Percentiles rank a stretch among this genome's conserved stretches.
Evolutionary conservation across 108 stramenopile species (phyloP).

Genomic region (Pseudonitzschia multiseries): DNA sequence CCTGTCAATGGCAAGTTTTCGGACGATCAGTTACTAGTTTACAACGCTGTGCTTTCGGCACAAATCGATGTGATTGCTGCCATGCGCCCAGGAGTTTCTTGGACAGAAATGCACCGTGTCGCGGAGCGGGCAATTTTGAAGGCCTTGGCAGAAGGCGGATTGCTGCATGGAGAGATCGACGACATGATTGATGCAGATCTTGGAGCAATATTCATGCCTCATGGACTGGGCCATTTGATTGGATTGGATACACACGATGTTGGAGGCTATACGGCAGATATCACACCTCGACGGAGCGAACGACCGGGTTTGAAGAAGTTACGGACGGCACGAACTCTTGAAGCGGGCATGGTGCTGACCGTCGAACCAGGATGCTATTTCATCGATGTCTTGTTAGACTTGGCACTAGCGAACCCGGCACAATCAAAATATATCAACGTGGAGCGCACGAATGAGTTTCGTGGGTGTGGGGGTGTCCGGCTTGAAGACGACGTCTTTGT

Average conservation of each 20-base stretch:
- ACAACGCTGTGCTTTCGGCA: conserved; percentile 85
- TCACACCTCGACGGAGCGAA: conserved; percentile 50
- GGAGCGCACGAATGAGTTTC: conserved; percentile 67
- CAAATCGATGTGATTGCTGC: conserved; percentile 76
- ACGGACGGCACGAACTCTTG: conserved; percentile 79
- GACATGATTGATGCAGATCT: conserved; percentile 35
- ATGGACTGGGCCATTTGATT: conserved; percentile 98
- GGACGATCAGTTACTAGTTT: conserved; percentile 74
- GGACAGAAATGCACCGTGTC: conserved; percentile 88
- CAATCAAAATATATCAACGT: conserved; percentile 59
- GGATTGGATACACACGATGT: conserved; percentile 99
- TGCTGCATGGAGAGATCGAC: background rate
- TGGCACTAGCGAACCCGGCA: conserved; percentile 66
- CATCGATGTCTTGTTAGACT: conserved; percentile 90
- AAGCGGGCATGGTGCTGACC: conserved; percentile 87
- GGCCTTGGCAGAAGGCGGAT: conserved; percentile 52
- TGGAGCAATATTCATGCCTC: conserved; percentile 98
- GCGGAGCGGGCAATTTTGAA: conserved; percentile 85
- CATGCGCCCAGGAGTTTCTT: conserved; percentile 90
- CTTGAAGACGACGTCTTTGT: conserved; percentile 88
- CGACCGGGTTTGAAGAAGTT: conserved; percentile 82
- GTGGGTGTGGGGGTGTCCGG: conserved; percentile 95
- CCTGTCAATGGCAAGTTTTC: conserved; percentile 87
- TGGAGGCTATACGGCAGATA: conserved; percentile 67
- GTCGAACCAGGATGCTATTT: conserved; percentile 99